A percentile compares a stretch with the other conserved stretches of the same genome.
phyloP scores from a whole-genome alignment of 2,329 filamentous ascomycete species.

The Cryphonectria carpinicola region DNA sequence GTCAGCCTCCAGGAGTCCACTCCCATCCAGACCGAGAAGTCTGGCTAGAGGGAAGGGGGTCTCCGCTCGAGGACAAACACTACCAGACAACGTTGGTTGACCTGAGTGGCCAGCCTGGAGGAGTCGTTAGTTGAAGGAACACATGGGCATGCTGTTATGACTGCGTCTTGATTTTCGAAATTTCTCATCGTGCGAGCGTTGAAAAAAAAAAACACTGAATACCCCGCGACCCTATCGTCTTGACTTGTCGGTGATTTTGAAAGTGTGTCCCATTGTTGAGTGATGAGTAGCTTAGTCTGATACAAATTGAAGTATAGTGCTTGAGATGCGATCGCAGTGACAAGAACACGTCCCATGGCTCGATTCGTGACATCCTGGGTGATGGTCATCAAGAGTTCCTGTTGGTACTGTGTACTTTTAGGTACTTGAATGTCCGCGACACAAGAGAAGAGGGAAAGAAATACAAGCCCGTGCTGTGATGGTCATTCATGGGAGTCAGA shows the following conservation, averaged over 20 bases:
- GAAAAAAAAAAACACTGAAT: constrained; percentile 19
- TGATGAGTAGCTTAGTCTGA: background rate
- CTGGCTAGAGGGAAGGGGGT: constrained; percentile 13
- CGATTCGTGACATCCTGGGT: background rate
- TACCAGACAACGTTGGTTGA: background rate
- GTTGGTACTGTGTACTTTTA: background rate
- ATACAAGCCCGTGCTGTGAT: background rate
- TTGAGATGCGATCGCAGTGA: background rate
- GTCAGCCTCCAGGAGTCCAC: constrained; percentile 25
- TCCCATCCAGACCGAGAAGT: constrained; percentile 27
- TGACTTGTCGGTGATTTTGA: background rate
- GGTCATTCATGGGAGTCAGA: background rate
- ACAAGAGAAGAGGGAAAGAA: background rate
- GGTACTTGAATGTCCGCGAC: background rate
- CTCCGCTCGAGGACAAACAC: background rate
- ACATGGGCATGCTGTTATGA: constrained; percentile 24
- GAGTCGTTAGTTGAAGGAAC: constrained; percentile 1
- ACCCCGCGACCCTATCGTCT: constrained; percentile 8
- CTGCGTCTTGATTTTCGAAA: constrained; percentile 17
- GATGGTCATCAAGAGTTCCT: background rate
- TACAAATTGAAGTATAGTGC: background rate
- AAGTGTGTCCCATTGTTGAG: background rate
- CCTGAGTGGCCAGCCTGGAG: background rate
- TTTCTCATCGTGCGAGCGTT: constrained; percentile 14
- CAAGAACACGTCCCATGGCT: background rate